Conservation (phyloP, 192 early-diverging fungal genomes). For the Gigaspora rosea region DNA sequence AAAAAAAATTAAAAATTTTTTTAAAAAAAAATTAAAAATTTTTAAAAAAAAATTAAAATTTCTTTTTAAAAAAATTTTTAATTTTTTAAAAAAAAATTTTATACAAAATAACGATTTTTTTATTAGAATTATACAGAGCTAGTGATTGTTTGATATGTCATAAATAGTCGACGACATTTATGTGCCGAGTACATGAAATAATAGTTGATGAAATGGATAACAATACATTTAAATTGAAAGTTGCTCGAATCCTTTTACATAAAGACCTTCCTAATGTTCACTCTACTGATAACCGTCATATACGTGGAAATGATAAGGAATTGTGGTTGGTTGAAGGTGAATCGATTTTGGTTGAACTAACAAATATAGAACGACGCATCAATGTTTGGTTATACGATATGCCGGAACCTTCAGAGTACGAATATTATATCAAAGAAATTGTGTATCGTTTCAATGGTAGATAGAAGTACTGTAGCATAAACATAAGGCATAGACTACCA, state of each 20-base stretch:
- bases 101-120: too few relatives aligned
- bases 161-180: not conserved
- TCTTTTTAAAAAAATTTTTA: too few relatives aligned
- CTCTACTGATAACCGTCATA: not conserved
- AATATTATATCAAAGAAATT: constrained; percentile 11
- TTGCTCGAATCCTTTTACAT: not conserved
- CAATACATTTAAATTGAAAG: not conserved
- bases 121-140: not conserved
- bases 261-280: not conserved
- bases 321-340: constrained; percentile 4
- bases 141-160: not conserved
- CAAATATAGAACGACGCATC: not conserved
- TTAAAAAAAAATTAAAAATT: too few relatives aligned
- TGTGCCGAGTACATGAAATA: not conserved
- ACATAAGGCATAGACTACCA: not conserved
- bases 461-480: not conserved
- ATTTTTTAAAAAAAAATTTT: too few relatives aligned
- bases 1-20: too few relatives aligned
- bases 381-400: constrained; percentile 2
- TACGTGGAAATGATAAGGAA: not conserved
- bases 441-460: not conserved
- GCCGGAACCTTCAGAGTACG: not conserved
- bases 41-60: too few relatives aligned
- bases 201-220: not conserved
- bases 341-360: not conserved